phyloP scores from a whole-genome alignment of 139 green algal genomes.

The Auxenochlorella pyrenoidosa region DNA sequence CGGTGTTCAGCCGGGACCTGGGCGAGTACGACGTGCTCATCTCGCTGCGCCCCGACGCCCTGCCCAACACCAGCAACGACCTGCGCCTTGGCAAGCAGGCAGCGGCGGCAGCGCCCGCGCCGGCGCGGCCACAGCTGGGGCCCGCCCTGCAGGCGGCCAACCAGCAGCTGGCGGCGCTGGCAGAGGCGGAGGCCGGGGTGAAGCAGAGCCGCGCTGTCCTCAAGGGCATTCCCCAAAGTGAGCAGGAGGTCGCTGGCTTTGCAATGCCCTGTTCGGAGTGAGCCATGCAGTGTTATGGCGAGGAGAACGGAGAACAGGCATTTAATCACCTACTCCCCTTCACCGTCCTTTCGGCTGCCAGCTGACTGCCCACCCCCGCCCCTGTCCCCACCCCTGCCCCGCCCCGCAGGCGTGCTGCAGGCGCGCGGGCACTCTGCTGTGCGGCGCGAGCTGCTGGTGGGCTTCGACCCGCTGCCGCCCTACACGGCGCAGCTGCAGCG shows the following conservation, averaged over 20 bases:
- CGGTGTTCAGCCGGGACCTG: constrained; percentile 52
- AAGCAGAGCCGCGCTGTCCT: constrained; percentile 44
- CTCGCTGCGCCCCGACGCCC: constrained; percentile 64
- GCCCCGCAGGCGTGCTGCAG: constrained; percentile 52
- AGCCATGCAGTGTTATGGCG: too few species aligned
- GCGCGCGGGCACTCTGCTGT: constrained; percentile 49
- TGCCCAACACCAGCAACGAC: constrained; percentile 39
- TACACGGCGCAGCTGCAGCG: constrained; percentile 55
- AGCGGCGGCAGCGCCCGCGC: not conserved
- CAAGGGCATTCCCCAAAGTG: constrained; percentile 46
- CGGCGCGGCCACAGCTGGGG: not conserved
- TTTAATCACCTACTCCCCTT: too few species aligned
- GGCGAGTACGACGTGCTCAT: constrained; percentile 73
- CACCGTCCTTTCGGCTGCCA: not conserved
- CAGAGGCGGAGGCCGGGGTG: not conserved
- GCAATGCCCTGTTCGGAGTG: too few species aligned
- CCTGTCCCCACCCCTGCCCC: not conserved
- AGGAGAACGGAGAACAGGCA: too few species aligned
- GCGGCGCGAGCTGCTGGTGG: constrained; percentile 77
- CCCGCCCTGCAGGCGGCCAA: constrained; percentile 9
- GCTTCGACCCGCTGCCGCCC: constrained; percentile 74
- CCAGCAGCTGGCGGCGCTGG: not conserved
- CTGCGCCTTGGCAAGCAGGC: not conserved
- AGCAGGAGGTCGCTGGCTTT: not conserved
- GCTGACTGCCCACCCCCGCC: not conserved